Conservation (phyloP, 1,139 yeast species). For the Geotrichum cucujoidarum region DNA sequence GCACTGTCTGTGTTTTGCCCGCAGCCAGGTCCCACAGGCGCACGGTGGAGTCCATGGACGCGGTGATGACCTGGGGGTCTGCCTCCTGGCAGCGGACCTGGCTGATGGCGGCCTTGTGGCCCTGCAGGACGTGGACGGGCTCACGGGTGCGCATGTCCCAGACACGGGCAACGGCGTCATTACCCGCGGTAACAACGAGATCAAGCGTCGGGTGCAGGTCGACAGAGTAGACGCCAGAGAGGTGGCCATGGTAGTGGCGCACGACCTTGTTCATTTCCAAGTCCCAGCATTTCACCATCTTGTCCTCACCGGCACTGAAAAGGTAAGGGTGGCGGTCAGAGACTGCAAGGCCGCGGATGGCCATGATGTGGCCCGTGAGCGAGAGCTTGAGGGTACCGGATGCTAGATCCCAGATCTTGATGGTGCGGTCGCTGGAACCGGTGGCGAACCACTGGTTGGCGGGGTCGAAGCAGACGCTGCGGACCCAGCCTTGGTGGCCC, state of each 20-base stretch:
- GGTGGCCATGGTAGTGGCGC: conserved; percentile 89
- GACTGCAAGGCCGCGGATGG: conserved; percentile 70
- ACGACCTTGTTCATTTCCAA: conserved; percentile 77
- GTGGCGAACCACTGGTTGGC: conserved; percentile 88
- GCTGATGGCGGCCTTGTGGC: conserved; percentile 75
- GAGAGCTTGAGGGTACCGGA: conserved; percentile 65
- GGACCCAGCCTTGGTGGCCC: conserved; percentile 93
- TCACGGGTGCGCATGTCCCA: conserved; percentile 90
- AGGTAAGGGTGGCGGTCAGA: conserved; percentile 78
- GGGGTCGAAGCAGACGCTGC: conserved; percentile 76
- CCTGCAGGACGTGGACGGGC: conserved; percentile 71
- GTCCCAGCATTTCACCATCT: conserved; percentile 95
- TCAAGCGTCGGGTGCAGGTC: conserved; percentile 86
- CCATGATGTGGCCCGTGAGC: conserved; percentile 87
- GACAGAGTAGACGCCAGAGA: conserved; percentile 80
- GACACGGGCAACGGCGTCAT: conserved; percentile 79
- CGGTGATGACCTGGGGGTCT: conserved; percentile 82
- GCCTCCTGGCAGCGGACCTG: conserved; percentile 60
- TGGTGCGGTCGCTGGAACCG: conserved; percentile 83
- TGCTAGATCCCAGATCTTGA: conserved; percentile 89
- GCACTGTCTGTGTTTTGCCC: conserved; percentile 52
- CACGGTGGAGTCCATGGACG: conserved; percentile 81
- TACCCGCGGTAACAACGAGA: conserved; percentile 80
- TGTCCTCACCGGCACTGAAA: conserved; percentile 91
- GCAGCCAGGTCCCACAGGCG: conserved; percentile 82